Evolutionary conservation across 1,284 basidiomycete species (phyloP), one percentile per base, ranked within the genome.

Genomic region (Phellopilus nigrolimitatus): DNA sequence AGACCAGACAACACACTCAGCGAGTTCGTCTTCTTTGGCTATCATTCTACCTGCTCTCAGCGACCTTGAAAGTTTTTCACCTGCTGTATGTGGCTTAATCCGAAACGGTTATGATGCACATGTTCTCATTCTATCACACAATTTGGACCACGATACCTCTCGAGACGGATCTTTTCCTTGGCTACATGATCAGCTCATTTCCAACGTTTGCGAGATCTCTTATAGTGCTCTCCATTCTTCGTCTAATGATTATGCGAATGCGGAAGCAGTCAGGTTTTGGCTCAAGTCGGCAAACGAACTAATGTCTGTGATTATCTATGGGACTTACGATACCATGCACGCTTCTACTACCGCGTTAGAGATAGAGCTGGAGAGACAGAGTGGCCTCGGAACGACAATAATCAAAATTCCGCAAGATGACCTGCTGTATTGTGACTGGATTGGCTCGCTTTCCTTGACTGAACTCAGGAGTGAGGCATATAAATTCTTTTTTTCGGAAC

Each of bases 371-470:
- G 48, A 46, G 22, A 36, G 54, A 22, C 36, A 47, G 54, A 56
- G 42, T 51, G 19, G 42, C 7, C 43, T 54, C 13, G 45, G 52
- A 0, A 48, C 65, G 7, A 69, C 70, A 1, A 25, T 78, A 4
- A 68, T 86, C 2, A 68, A 67, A 31, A 66, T 89, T 17, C 79
- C 80, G 30, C 68, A 66, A 7, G 57, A 57, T 8, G 80, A 86
- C 58, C 63, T 88, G 12, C 64, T 64, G 1, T 76, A 78, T 55
- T 74, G 71, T 6, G 72, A 77, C 43, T 89, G 87, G 87, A 80
- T 88, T 70, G 71, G 75, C 1, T 69, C 79, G 1, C 66, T 88
- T 13, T 70, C 75, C 1, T 56, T 79, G 13, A 43, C 64, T 21
- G 82, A 86, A 62, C 80, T 75, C 73, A 67, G 65, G 66, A 75